A percentile compares a stretch with the other conserved stretches of the same genome.
Conservation (phyloP, 2,329 filamentous ascomycete genomes). For the Clonostachys solani region DNA sequence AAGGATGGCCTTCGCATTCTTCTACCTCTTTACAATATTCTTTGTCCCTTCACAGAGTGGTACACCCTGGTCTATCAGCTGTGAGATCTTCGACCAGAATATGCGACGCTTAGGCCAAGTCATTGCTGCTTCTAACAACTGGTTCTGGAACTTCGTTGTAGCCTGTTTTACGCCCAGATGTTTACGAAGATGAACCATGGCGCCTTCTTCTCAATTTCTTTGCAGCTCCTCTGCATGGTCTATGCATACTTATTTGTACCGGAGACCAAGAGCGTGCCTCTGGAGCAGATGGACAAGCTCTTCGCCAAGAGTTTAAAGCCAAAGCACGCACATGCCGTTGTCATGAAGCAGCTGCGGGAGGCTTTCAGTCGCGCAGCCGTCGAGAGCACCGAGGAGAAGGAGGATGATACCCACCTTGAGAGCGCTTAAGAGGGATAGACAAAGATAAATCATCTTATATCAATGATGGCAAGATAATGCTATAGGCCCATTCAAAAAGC, state of each 20-base stretch:
- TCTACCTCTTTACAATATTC: constrained; percentile 66
- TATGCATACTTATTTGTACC: constrained; percentile 48
- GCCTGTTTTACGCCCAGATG: constrained; percentile 49
- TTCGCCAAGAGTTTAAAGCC: constrained; percentile 20
- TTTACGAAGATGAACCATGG: constrained; percentile 38
- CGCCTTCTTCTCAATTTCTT: constrained; percentile 48
- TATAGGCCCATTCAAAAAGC: too few relatives aligned
- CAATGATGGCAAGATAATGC: too few relatives aligned
- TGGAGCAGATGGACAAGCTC: constrained; percentile 44
- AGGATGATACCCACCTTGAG: neutral
- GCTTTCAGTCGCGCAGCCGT: neutral
- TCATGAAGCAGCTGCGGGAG: neutral
- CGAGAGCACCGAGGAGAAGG: neutral
- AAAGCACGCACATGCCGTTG: neutral
- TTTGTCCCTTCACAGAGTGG: constrained; percentile 73
- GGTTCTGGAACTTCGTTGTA: constrained; percentile 53
- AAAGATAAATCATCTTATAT: too few relatives aligned
- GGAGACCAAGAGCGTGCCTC: constrained; percentile 46
- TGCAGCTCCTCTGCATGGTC: constrained; percentile 40
- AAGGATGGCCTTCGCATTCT: constrained; percentile 59
- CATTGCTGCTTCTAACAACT: constrained; percentile 52
- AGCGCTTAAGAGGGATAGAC: neutral
- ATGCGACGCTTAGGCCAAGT: constrained; percentile 52
- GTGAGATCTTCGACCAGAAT: constrained; percentile 71
- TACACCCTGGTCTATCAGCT: constrained; percentile 72